Conservation (phyloP, 1,139 yeast species). For the Saccharomycopsis crataegensis region DNA sequence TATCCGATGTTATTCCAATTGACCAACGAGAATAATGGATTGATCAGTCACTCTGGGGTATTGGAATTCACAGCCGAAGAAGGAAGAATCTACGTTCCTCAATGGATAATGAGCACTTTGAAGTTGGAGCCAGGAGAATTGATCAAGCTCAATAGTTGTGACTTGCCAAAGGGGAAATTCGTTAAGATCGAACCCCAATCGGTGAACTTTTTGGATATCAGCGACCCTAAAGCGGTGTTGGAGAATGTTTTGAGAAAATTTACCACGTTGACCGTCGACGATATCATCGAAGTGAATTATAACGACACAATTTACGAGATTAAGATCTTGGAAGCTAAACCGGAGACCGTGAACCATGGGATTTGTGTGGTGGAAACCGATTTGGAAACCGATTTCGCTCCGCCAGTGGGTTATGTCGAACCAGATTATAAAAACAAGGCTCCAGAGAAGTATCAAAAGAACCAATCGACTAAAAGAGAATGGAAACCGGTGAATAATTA, state of each 20-base stretch:
- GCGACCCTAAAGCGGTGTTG: constrained; percentile 94
- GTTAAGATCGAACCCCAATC: constrained; percentile 95
- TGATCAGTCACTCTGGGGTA: constrained; percentile 83
- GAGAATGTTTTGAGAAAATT: constrained; percentile 88
- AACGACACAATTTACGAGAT: constrained; percentile 75
- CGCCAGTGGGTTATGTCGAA: constrained; percentile 97
- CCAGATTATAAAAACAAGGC: constrained; percentile 47
- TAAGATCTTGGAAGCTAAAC: constrained; percentile 81
- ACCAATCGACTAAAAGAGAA: not conserved
- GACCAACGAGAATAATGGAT: constrained; percentile 49
- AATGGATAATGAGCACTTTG: constrained; percentile 91
- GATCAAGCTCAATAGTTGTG: constrained; percentile 62
- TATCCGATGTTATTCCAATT: constrained; percentile 94
- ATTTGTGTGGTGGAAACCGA: constrained; percentile 97
- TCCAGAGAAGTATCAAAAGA: constrained; percentile 21
- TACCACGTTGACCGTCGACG: constrained; percentile 79
- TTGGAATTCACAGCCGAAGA: constrained; percentile 96
- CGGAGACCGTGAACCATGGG: constrained; percentile 55
- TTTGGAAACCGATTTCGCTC: constrained; percentile 94
- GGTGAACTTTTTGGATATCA: constrained; percentile 83
- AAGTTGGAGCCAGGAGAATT: constrained; percentile 71
- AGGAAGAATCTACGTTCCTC: constrained; percentile 90
- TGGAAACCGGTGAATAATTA: constrained; percentile 35
- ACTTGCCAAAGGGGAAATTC: constrained; percentile 77
- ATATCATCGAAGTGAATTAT: constrained; percentile 78